phyloP scores from a whole-genome alignment of 148 eudicot genomes.

The Selenicereus undatus region DNA sequence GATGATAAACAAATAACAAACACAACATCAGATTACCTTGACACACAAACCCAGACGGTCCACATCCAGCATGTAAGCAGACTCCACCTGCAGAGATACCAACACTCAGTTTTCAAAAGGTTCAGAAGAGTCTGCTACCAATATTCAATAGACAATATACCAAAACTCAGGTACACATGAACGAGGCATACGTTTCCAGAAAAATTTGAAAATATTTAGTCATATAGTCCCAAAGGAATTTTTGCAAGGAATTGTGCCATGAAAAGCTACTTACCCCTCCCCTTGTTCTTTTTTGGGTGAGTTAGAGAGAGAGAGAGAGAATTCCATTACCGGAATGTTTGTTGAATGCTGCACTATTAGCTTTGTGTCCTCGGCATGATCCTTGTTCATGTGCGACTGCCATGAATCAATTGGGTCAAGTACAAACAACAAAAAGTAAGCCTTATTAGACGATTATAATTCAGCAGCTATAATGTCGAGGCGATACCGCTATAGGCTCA shows the following conservation, averaged over 20 bases:
- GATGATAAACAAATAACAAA: neutral
- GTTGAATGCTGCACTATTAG: constrained; percentile 83
- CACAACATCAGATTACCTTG: constrained; percentile 49
- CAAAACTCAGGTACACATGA: neutral
- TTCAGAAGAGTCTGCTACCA: neutral
- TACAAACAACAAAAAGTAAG: constrained; percentile 5
- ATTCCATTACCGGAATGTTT: constrained; percentile 61
- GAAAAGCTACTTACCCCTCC: neutral
- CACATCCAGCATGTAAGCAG: constrained; percentile 76
- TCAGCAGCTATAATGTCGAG: neutral
- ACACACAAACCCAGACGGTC: constrained; percentile 91
- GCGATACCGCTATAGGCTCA: constrained; percentile 75
- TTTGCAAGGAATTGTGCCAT: neutral
- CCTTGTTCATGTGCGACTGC: constrained; percentile 96
- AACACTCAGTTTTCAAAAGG: neutral
- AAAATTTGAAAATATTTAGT: neutral
- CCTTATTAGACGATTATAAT: neutral
- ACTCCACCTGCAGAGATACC: constrained; percentile 68
- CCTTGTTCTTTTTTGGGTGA: neutral
- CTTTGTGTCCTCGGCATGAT: constrained; percentile 88
- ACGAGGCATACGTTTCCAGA: neutral
- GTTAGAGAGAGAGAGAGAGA: neutral
- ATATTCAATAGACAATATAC: neutral
- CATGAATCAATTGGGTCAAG: constrained; percentile 13
- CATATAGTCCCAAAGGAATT: neutral